A percentile compares a stretch with the other conserved stretches of the same genome.
Conservation (phyloP, 2,329 filamentous ascomycete genomes). For the Ascocoryne sarcoides region DNA sequence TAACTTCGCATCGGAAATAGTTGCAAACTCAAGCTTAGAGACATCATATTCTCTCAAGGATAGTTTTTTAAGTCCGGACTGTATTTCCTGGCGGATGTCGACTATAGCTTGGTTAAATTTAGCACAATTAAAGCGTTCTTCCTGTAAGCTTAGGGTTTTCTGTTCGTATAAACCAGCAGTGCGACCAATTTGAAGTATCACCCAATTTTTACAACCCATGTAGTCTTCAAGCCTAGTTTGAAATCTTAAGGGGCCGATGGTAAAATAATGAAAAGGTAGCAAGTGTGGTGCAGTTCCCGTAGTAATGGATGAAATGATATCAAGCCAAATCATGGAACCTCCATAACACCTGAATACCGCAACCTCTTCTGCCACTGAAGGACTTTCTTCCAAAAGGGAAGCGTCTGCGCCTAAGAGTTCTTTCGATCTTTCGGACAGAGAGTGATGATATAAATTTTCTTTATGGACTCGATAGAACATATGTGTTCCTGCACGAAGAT, state of each 20-base stretch:
- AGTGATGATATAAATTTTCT: background rate
- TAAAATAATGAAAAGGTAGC: conserved; percentile 33
- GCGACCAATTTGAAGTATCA: conserved; percentile 44
- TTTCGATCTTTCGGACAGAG: conserved; percentile 8
- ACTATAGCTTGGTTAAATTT: conserved; percentile 9
- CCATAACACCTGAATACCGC: conserved; percentile 38
- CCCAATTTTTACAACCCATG: conserved; percentile 49
- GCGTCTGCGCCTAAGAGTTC: conserved; percentile 2
- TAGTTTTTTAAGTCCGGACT: conserved; percentile 12
- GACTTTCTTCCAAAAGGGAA: conserved; percentile 1
- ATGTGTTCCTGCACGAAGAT: conserved; percentile 19
- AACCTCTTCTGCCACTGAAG: conserved; percentile 35
- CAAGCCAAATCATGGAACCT: conserved; percentile 39
- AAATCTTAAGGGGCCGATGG: conserved; percentile 32
- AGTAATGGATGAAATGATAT: conserved; percentile 40
- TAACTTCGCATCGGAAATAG: conserved; percentile 5
- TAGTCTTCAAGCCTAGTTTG: conserved; percentile 37
- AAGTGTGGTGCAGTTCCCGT: conserved; percentile 33
- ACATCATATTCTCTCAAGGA: conserved; percentile 12
- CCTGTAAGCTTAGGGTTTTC: conserved; percentile 40
- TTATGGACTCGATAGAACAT: conserved; percentile 7
- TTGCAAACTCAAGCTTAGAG: conserved; percentile 3
- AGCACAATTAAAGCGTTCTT: conserved; percentile 7
- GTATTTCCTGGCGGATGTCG: conserved; percentile 18
- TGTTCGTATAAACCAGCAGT: conserved; percentile 45